Conservation (phyloP, 73 alveolate genomes). For the Blepharisma japonicum region DNA sequence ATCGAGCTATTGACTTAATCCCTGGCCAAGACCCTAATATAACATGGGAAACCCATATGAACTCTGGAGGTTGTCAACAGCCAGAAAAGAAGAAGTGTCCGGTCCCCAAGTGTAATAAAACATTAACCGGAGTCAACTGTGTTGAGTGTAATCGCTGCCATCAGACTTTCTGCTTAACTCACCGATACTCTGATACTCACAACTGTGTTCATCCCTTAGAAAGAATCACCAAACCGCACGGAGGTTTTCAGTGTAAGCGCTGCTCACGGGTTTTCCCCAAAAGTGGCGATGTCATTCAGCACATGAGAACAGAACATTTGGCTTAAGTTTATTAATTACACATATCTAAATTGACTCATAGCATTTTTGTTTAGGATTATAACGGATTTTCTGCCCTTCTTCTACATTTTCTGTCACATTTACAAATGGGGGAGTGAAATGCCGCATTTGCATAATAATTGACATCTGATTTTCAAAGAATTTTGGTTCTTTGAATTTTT, state of each 20-base stretch:
- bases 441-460: too few relatives aligned
- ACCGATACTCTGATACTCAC: slow-evolving; percentile 46
- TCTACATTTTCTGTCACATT: too few relatives aligned
- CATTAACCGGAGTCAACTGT: slow-evolving; percentile 29
- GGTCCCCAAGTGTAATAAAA: slow-evolving; percentile 39
- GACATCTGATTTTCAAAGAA: too few relatives aligned
- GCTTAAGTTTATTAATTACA: too few relatives aligned
- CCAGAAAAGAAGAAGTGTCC: slow-evolving; percentile 23
- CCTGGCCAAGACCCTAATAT: slow-evolving; percentile 41
- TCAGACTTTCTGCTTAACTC: slow-evolving; percentile 37
- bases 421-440: too few relatives aligned
- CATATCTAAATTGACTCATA: too few relatives aligned
- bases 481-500: too few relatives aligned
- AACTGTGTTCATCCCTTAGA: slow-evolving; percentile 26
- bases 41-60: slow-evolving; percentile 36
- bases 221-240: too few relatives aligned
- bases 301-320: neutral
- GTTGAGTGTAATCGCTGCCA: slow-evolving; percentile 30
- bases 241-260: slow-evolving; percentile 14
- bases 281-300: neutral
- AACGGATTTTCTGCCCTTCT: too few relatives aligned
- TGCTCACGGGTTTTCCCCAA: neutral
- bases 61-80: slow-evolving; percentile 28
- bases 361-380: too few relatives aligned
- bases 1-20: slow-evolving; percentile 31